Evolutionary conservation across 768 basidiomycete genomes (phyloP).

Genomic region (Phlegmacium glaucopus): DNA sequence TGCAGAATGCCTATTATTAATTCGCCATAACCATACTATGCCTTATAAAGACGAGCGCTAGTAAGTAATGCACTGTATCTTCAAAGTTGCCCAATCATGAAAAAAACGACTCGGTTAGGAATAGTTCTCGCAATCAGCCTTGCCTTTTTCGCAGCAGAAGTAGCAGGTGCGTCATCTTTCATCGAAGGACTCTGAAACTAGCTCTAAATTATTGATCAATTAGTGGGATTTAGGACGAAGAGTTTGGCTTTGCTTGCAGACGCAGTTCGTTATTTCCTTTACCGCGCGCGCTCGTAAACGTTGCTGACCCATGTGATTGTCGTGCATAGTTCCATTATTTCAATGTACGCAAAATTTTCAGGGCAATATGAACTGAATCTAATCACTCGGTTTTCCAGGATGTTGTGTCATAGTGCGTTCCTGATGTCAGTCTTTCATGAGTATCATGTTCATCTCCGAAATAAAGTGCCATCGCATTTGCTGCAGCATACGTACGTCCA

Average conservation of each 20-base stretch:
- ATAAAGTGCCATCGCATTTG: conserved; percentile 39
- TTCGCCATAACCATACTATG: too few species aligned
- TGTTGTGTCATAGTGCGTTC: conserved; percentile 42
- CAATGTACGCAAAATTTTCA: conserved; percentile 33
- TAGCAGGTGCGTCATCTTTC: conserved; percentile 32
- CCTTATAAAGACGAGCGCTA: too few species aligned
- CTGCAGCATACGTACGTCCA: conserved; percentile 38
- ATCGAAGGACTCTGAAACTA: neutral
- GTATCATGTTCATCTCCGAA: neutral
- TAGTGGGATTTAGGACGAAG: conserved; percentile 54
- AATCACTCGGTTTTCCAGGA: conserved; percentile 24
- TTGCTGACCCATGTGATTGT: conserved; percentile 6
- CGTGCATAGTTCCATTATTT: conserved; percentile 48
- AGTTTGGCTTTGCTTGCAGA: conserved; percentile 56
- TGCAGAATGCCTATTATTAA: too few species aligned
- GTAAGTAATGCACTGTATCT: too few species aligned
- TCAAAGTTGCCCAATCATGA: conserved; percentile 28
- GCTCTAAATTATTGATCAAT: neutral
- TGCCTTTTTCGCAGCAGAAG: conserved; percentile 48
- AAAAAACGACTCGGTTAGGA: conserved; percentile 45
- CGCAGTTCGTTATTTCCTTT: conserved; percentile 35
- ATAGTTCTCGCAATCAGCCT: conserved; percentile 44
- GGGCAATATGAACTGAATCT: neutral
- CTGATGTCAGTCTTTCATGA: neutral
- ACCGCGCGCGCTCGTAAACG: conserved; percentile 6